phyloP scores from a whole-genome alignment of 2,329 filamentous ascomycete species.

The Cladosporium halotolerans region DNA sequence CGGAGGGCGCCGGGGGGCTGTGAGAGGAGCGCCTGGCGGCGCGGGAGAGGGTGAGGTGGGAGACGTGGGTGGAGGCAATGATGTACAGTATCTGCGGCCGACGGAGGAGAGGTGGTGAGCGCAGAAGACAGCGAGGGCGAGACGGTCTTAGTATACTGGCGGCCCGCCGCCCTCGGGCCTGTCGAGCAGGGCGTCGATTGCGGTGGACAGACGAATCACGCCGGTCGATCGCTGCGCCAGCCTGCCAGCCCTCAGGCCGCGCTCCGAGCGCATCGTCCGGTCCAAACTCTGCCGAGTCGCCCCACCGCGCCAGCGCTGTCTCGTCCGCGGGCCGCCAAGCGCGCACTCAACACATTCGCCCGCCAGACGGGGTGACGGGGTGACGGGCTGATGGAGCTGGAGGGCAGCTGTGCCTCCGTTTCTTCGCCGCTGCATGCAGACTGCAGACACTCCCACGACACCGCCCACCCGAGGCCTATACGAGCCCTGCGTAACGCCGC shows the following conservation, averaged over 20 bases:
- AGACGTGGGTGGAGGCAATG: not conserved
- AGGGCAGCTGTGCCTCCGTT: too few relatives aligned
- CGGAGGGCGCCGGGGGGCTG: not conserved
- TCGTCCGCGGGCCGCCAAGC: not conserved
- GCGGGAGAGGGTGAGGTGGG: not conserved
- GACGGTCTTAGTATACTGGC: constrained; percentile 5
- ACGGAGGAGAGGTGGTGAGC: not conserved
- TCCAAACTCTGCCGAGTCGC: not conserved
- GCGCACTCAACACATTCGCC: not conserved
- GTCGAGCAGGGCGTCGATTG: not conserved
- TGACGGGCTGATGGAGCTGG: not conserved
- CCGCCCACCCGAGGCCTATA: too few relatives aligned
- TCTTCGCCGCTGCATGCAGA: too few relatives aligned
- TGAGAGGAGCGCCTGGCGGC: constrained; percentile 2
- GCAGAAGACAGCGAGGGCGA: not conserved
- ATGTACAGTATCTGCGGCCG: not conserved
- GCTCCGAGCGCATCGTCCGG: not conserved
- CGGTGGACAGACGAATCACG: not conserved
- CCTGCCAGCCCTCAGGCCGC: not conserved
- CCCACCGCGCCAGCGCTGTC: not conserved
- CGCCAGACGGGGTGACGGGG: not conserved
- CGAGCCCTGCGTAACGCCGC: too few relatives aligned
- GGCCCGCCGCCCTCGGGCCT: constrained; percentile 6
- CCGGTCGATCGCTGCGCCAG: not conserved
- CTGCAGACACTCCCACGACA: too few relatives aligned